Conservation (phyloP, 2,329 filamentous ascomycete genomes). For the Claviceps sp. region DNA sequence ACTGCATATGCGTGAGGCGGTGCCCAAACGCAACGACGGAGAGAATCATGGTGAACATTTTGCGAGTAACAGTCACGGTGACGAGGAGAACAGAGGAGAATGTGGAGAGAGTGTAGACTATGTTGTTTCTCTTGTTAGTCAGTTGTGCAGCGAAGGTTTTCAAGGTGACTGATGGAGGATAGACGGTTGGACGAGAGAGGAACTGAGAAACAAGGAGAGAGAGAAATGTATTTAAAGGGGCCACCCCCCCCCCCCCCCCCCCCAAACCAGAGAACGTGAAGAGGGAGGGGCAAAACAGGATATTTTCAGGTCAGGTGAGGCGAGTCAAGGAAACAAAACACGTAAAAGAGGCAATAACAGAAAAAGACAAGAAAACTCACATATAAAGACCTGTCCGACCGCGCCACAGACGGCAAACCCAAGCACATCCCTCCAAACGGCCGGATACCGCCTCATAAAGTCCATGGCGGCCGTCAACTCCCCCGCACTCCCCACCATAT, state of each 20-base stretch:
- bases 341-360: no score
- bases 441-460: conserved; percentile 69
- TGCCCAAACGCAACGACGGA: conserved; percentile 94
- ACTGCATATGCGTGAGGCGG: conserved; percentile 74
- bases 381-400: conserved; percentile 92
- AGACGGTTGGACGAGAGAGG: no score
- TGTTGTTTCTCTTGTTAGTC: not conserved
- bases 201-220: no score
- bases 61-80: conserved; percentile 91
- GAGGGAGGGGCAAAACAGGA: no score
- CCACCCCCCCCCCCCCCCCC: no score
- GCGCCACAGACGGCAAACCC: conserved; percentile 85
- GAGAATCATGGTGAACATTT: conserved; percentile 98
- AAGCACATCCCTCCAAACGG: conserved; percentile 75
- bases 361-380: conserved; percentile 25
- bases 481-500: conserved; percentile 50
- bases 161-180: not conserved
- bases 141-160: not conserved
- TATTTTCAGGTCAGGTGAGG: no score
- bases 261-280: no score
- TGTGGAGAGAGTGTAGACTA: conserved; percentile 72
- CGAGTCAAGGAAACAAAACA: no score
- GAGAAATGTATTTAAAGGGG: no score
- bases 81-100: conserved; percentile 89
- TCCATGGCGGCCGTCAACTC: conserved; percentile 68